Evolutionary conservation across 805 yeast genomes (phyloP), one percentile per base, ranked within the genome.

Genomic region (Sugiyamaella marilandica): DNA sequence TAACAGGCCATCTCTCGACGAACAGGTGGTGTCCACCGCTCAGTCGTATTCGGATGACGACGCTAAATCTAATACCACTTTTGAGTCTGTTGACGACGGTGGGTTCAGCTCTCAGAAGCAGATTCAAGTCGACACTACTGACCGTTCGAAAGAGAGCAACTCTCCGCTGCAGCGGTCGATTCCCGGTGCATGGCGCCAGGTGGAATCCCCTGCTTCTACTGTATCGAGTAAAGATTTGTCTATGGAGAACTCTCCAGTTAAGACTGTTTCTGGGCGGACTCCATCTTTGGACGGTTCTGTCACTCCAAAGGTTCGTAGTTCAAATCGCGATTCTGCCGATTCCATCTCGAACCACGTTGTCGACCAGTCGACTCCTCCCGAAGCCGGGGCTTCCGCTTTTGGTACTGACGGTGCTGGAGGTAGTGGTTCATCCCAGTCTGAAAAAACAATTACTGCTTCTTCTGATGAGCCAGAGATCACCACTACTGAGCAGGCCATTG

Each of bases 401-500:
- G 37, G 10, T 43, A 43, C 14, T 43, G 46, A 10, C 33, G 33
- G 14, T 43, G 32, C 14, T 21, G 46, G 29, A 13, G 46, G 46
- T 8, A 43, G 33, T 21, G 31, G 49, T 9, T 11, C 48, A 2
- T n/a, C 51, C 9, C 33, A 29, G 7, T n/a, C 49, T 10, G 19
- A 13, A 13, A 4, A 24, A 3, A 31, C 16, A 19, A 16, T 31
- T 41, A 24, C 51, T 19, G 51, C 31, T 5, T 10, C 41, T 36
- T 19, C 24, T 3, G 47, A 31, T 5, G 37, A 14, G 13, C 37
- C 37, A 5, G 47, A 39, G 14, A 24, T 14, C 37, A 24, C 34
- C 19, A 18, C 31, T 4, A 48, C 33, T 18, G 24, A 45, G 10
- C 62, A 62, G 45, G 65, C 58, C 8, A 41, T 63, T 32, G 66